phyloP scores from a whole-genome alignment of 2,329 filamentous ascomycete species.

The Ophiostoma ulmi region DNA sequence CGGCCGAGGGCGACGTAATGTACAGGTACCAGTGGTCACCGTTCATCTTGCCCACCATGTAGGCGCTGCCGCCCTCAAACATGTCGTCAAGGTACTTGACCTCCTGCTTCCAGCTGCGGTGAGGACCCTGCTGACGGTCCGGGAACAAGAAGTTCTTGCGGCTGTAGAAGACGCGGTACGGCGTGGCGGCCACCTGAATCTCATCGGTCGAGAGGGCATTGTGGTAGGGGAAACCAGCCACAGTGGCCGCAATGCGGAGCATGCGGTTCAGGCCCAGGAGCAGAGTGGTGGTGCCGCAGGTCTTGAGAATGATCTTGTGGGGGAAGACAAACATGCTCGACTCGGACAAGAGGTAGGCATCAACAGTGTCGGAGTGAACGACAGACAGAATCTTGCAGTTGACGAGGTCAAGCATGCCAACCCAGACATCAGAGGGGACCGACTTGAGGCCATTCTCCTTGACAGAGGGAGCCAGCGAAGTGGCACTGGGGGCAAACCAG shows the following conservation, averaged over 20 bases:
- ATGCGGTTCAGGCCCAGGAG: constrained; percentile 84
- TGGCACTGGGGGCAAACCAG: constrained; percentile 84
- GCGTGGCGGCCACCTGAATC: constrained; percentile 71
- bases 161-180: constrained; percentile 96
- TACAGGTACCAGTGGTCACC: constrained; percentile 99
- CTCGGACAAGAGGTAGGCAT: constrained; percentile 94
- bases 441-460: constrained; percentile 77
- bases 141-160: constrained; percentile 98
- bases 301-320: constrained; percentile 99
- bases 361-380: constrained; percentile 85
- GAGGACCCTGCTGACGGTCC: constrained; percentile 86
- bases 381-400: constrained; percentile 98
- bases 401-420: constrained; percentile 93
- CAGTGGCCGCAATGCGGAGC: constrained; percentile 80
- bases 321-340: constrained; percentile 99
- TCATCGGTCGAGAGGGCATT: constrained; percentile 62
- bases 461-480: constrained; percentile 63
- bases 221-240: constrained; percentile 84
- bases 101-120: constrained; percentile 96
- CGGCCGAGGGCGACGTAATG: constrained; percentile 77
- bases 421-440: constrained; percentile 80
- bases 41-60: constrained; percentile 99
- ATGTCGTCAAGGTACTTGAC: constrained; percentile 87
- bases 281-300: constrained; percentile 92
- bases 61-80: constrained; percentile 88